A percentile compares a stretch with the other conserved stretches of the same genome.
phyloP scores from a whole-genome alignment of 2,329 filamentous ascomycete species.

The Rhynchosporium graminicola region DNA sequence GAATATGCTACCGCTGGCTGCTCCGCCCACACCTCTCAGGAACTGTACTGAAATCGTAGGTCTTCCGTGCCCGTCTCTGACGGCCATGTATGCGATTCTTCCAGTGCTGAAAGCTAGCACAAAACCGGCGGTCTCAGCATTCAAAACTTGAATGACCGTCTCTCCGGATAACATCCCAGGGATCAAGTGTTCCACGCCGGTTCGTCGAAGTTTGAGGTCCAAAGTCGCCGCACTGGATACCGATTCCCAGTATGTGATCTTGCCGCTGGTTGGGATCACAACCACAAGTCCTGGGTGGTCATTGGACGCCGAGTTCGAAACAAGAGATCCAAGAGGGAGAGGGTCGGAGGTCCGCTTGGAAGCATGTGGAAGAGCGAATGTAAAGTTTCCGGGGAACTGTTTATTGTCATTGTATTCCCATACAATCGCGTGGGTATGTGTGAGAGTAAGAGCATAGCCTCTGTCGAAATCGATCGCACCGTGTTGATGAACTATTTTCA shows the following conservation, averaged over 20 bases:
- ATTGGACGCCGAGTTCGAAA: slow-evolving; percentile 75
- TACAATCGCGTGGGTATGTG: slow-evolving; percentile 78
- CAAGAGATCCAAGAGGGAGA: slow-evolving; percentile 79
- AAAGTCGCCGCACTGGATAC: slow-evolving; percentile 85
- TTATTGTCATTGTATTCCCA: slow-evolving; percentile 82
- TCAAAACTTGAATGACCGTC: slow-evolving; percentile 72
- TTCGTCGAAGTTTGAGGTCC: slow-evolving; percentile 75
- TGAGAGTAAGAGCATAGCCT: slow-evolving; percentile 79
- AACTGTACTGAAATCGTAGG: slow-evolving; percentile 78
- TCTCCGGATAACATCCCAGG: slow-evolving; percentile 78
- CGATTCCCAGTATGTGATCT: slow-evolving; percentile 92
- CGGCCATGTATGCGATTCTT: slow-evolving; percentile 79
- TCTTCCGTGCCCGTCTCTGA: slow-evolving; percentile 85
- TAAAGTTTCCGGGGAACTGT: slow-evolving; percentile 73
- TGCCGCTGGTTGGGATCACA: slow-evolving; percentile 80
- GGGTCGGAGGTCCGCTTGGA: slow-evolving; percentile 67
- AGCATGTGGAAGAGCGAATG: slow-evolving; percentile 75
- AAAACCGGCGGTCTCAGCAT: slow-evolving; percentile 83
- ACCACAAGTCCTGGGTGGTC: slow-evolving; percentile 84
- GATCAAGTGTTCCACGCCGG: slow-evolving; percentile 74
- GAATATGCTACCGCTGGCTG: slow-evolving; percentile 67
- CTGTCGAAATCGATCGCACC: slow-evolving; percentile 65
- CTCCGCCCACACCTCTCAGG: slow-evolving; percentile 61
- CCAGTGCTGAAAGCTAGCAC: slow-evolving; percentile 83
- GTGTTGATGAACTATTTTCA: slow-evolving; percentile 58